Evolutionary conservation across 225 moss, liverwort and hornwort species (phyloP).

Genomic region (Ulota crispa): DNA sequence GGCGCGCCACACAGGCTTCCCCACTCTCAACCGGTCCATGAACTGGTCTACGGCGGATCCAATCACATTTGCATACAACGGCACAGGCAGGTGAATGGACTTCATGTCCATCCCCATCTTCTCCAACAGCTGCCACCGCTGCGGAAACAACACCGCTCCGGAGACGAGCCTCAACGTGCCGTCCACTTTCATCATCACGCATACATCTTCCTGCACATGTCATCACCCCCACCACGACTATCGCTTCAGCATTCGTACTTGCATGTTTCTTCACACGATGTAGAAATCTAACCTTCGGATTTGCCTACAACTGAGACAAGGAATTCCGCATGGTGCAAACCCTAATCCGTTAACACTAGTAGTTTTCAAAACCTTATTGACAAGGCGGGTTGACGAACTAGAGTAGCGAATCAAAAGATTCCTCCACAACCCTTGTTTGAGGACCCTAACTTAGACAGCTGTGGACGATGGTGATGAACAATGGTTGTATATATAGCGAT

Average conservation of each 20-base stretch:
- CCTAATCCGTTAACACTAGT: background rate
- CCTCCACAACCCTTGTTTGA: no score
- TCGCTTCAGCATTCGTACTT: background rate
- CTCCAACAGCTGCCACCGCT: constrained; percentile 59
- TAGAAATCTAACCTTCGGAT: background rate
- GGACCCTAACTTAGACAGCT: no score
- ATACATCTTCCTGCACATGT: constrained; percentile 60
- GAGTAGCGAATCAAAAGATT: background rate
- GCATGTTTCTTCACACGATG: background rate
- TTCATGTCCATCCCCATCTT: constrained; percentile 80
- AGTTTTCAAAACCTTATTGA: no score
- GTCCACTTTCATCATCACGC: constrained; percentile 59
- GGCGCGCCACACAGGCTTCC: constrained; percentile 69
- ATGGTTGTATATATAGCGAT: no score
- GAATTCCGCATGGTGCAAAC: background rate
- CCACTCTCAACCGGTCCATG: constrained; percentile 64
- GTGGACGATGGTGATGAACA: no score
- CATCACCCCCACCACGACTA: background rate
- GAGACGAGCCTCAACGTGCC: constrained; percentile 62
- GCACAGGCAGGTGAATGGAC: constrained; percentile 67
- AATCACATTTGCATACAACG: constrained; percentile 64
- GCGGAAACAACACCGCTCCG: constrained; percentile 72
- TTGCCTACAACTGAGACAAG: background rate
- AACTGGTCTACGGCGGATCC: constrained; percentile 44
- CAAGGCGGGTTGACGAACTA: background rate